Evolutionary conservation across 176 grass and related monocot species (phyloP).

Genomic region (Oryza longistaminata): DNA sequence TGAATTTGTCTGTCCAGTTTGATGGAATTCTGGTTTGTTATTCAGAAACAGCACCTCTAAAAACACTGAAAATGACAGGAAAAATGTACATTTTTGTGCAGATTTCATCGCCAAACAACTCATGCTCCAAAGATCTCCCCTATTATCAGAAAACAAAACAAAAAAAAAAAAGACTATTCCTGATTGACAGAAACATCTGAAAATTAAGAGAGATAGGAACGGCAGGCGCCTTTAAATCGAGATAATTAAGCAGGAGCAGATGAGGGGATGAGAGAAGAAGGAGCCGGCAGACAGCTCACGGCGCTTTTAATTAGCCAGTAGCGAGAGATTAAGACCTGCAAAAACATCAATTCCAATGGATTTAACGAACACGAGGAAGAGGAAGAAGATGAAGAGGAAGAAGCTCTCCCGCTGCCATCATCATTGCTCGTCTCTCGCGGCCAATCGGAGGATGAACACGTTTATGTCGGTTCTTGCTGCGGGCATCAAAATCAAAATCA

Average conservation of each 20-base stretch:
- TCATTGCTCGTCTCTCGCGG: not conserved
- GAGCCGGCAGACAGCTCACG: not conserved
- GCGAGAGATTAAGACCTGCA: not conserved
- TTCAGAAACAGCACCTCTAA: not conserved
- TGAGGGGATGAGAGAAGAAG: not conserved
- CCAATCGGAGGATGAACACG: not conserved
- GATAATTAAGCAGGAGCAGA: not conserved
- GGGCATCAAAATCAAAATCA: not conserved
- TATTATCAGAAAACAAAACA: not conserved
- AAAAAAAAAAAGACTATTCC: not conserved
- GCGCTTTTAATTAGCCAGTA: not conserved
- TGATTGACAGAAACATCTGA: not conserved
- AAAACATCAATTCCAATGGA: not conserved
- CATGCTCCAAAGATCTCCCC: not conserved
- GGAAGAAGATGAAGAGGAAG: no score
- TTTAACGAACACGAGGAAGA: not conserved
- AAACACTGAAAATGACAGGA: not conserved
- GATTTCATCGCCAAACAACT: not conserved
- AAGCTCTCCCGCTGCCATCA: not conserved
- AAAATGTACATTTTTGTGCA: not conserved
- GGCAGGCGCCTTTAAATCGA: not conserved
- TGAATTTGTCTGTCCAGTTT: not conserved
- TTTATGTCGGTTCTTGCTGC: not conserved
- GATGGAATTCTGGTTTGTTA: not conserved
- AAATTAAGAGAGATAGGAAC: not conserved